These are phyloP conservation scores for Pleurotus salmoneostramineus DNA, from an alignment of 768 basidiomycete species.

Conservation along the genomic window DNA sequence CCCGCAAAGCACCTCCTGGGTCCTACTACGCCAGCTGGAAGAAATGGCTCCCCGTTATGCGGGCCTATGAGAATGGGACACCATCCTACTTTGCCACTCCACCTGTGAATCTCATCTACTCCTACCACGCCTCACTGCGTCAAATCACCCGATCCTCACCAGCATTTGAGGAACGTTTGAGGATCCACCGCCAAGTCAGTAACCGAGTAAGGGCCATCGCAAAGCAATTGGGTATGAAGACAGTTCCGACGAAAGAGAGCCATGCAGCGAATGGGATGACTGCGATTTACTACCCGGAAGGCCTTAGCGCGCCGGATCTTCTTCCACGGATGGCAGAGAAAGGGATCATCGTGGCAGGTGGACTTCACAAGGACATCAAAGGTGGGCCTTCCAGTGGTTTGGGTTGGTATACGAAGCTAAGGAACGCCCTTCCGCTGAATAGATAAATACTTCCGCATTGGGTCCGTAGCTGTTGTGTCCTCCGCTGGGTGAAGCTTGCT, in stretches of 20 bases:
- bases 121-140: constrained; percentile 72
- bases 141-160: constrained; percentile 56
- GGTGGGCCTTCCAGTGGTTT: constrained; percentile 23
- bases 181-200: constrained; percentile 62
- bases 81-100: constrained; percentile 89
- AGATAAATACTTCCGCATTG: constrained; percentile 82
- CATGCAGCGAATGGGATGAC: constrained; percentile 86
- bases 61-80: constrained; percentile 69
- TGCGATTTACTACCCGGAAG: constrained; percentile 79
- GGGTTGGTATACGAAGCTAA: not conserved
- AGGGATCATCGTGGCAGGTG: constrained; percentile 76
- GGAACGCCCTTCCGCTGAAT: not conserved
- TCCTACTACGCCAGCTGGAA: constrained; percentile 86
- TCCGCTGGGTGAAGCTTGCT: not conserved
- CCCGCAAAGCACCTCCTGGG: constrained; percentile 52
- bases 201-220: constrained; percentile 61
- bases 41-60: constrained; percentile 89
- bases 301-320: constrained; percentile 62
- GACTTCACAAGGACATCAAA: constrained; percentile 76
- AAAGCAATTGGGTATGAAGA: constrained; percentile 59
- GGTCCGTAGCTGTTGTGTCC: constrained; percentile 30
- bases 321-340: constrained; percentile 61
- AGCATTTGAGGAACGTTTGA: constrained; percentile 69
- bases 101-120: constrained; percentile 82
- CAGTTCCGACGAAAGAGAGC: constrained; percentile 51